Base-by-base conservation (phyloP, 73 alveolate species). In the Paramecium bursaria region DNA sequence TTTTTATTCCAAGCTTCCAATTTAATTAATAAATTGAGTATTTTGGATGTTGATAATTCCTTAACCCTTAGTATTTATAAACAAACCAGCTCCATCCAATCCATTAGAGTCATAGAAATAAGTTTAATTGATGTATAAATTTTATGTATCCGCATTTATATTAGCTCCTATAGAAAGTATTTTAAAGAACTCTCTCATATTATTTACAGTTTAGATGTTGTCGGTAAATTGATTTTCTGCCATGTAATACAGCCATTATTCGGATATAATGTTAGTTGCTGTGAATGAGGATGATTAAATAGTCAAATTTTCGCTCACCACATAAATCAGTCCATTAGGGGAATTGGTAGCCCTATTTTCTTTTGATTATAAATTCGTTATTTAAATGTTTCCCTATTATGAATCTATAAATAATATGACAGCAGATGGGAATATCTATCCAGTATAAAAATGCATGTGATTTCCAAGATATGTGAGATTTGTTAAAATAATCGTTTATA, bases 21-120 rank as follows among this genome's bases (percentile, higher is more conserved):
- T 3, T 5, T 30, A 11, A 30, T 57, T 57, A 9, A 30, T 27
- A 48, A 57, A 30, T 2, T 4, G 2, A 0, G 33, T 9, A 57
- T 57, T 17, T n/a, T 27, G 7, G 29, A 57, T 9, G 14, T 9
- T 3, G 17, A 57, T n/a, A 27, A 2, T 14, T 2, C 27, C 11
- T 1, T 26, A 30, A 10, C 33, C 76, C n/a, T 50, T 57, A 14
- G 51, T 50, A 26, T 30, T 50, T 27, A 57, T 57, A 27, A 13
- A 57, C 33, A 57, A 30, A 0, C 76, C 76, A 13, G 76, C 76
- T 2, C 76, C 76, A 57, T 57, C 76, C 19, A 57, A 57, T 26
- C 76, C 76, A 6, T 23, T 42, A 23, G 76, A 57, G 33, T 57
- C 33, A 27, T 30, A 19, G n/a, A n/a, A 3, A 57, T 57, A 17